Evolutionary conservation across 2,329 filamentous ascomycete genomes (phyloP), one percentile per base, ranked within the genome.

Genomic region (Sporothrix curviconia): DNA sequence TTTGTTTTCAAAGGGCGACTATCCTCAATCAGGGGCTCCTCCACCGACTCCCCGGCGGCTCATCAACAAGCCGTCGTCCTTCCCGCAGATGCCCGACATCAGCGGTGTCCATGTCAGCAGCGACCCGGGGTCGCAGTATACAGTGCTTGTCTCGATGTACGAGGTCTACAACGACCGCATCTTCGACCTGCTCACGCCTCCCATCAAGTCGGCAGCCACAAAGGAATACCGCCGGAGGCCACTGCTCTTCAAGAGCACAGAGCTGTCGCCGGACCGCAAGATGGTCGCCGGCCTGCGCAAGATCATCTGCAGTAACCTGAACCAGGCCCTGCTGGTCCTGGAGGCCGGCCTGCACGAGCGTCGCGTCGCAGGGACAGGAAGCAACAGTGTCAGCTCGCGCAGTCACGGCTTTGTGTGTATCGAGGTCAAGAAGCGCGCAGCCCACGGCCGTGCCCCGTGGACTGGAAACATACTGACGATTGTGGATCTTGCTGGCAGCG

Each of bases 81-180:
- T 94, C 5, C 89, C 92, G 1, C 83, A 87, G 58, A 74, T 78
- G 6, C 92, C 92, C 8, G 85, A 91, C 62, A 83, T 96, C 54
- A 83, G 84, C 70, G 78, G 85, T 53, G 76, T 95, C 43, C 75
- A 79, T 4, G 78, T 95, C 0, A 78, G 83, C 0, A 76, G 84
- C 49, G 87, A 92, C 61, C 76, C 78, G 1, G 80, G 81, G 19
- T 83, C 86, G 56, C 90, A 96, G 64, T 96, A 96, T 65, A 87
- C 88, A 4, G 84, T 99, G 55, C 76, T 99, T 11, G 80, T 99
- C 22, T 96, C 91, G 55, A 99, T 99, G 92, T 97, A 97, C 71
- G 94, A 99, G 71, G 92, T 99, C 1, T 96, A 99, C 76, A 99
- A 99, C 68, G 92, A 99, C 72, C 86, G 92, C 36, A 97, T 99